A percentile compares a stretch with the other conserved stretches of the same genome.
Conservation (phyloP, 2,329 filamentous ascomycete species). For the Ophiostoma novo-ulmi region DNA sequence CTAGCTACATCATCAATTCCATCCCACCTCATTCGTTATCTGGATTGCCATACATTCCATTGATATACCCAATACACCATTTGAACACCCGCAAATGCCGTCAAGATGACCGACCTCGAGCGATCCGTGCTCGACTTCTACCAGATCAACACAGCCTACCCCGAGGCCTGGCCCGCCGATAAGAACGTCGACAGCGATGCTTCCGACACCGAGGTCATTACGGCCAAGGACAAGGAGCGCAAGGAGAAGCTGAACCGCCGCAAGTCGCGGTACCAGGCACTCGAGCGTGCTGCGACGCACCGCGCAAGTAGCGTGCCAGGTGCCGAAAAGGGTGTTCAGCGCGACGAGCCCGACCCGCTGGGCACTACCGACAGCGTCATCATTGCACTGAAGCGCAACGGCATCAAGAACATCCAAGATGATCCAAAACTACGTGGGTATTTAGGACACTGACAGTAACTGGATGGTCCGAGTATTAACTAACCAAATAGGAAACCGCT, state of each 20-base stretch:
- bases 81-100: neutral
- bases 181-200: conserved; percentile 61
- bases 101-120: conserved; percentile 63
- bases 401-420: conserved; percentile 71
- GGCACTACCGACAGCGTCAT: conserved; percentile 87
- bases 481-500: conserved; percentile 60
- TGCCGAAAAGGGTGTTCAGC: conserved; percentile 62
- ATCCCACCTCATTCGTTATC: neutral
- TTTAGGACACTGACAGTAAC: too few relatives aligned
- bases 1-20: neutral
- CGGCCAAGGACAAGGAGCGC: conserved; percentile 31
- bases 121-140: conserved; percentile 82
- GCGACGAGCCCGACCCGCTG: conserved; percentile 87
- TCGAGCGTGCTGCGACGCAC: conserved; percentile 69
- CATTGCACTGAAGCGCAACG: conserved; percentile 67
- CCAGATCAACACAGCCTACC: conserved; percentile 71
- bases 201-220: conserved; percentile 54
- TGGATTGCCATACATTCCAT: neutral
- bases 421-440: conserved; percentile 61
- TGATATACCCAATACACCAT: neutral
- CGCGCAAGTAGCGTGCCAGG: conserved; percentile 62
- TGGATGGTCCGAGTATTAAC: neutral
- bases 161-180: conserved; percentile 79
- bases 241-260: conserved; percentile 52
- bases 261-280: conserved; percentile 76